These are phyloP conservation scores for Metschnikowia picachoensis DNA, from an alignment of 805 yeast species.

Conservation along the genomic window DNA sequence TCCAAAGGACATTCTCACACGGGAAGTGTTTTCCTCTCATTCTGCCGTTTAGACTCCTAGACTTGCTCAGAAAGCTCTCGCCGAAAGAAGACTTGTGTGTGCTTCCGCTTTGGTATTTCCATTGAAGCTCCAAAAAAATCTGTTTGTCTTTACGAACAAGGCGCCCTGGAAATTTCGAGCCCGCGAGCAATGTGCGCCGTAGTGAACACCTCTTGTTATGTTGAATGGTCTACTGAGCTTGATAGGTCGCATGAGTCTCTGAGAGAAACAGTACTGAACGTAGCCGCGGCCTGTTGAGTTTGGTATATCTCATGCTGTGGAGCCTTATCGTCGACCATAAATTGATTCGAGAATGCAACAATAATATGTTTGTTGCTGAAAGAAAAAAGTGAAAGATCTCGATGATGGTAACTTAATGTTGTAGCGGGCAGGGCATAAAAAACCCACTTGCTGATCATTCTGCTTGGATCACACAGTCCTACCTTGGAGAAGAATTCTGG, in stretches of 20 bases:
- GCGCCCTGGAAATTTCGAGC: slow-evolving; percentile 35
- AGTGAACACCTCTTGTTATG: slow-evolving; percentile 63
- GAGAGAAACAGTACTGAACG: slow-evolving; percentile 51
- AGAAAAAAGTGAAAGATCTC: slow-evolving; percentile 6
- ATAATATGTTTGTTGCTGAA: slow-evolving; percentile 25
- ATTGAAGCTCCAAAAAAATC: slow-evolving; percentile 36
- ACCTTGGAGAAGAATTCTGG: too few relatives aligned
- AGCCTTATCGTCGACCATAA: slow-evolving; percentile 3
- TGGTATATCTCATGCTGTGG: not conserved
- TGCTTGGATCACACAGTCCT: too few relatives aligned
- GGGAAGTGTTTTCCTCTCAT: slow-evolving; percentile 37
- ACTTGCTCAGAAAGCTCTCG: slow-evolving; percentile 42
- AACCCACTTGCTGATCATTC: too few relatives aligned
- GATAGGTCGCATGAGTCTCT: slow-evolving; percentile 58
- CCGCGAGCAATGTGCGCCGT: slow-evolving; percentile 44
- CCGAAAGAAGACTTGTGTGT: slow-evolving; percentile 38
- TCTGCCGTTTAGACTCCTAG: slow-evolving; percentile 31
- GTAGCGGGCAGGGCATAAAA: too few relatives aligned
- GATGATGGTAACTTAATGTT: not conserved
- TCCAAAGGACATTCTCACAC: slow-evolving; percentile 39
- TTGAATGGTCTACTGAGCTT: slow-evolving; percentile 47
- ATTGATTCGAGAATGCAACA: slow-evolving; percentile 19
- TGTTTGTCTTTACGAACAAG: slow-evolving; percentile 25
- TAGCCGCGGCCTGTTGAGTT: slow-evolving; percentile 15
- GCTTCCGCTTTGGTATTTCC: slow-evolving; percentile 28